phyloP scores from a whole-genome alignment of 2,329 filamentous ascomycete genomes.

The Aspergillus cejpii region DNA sequence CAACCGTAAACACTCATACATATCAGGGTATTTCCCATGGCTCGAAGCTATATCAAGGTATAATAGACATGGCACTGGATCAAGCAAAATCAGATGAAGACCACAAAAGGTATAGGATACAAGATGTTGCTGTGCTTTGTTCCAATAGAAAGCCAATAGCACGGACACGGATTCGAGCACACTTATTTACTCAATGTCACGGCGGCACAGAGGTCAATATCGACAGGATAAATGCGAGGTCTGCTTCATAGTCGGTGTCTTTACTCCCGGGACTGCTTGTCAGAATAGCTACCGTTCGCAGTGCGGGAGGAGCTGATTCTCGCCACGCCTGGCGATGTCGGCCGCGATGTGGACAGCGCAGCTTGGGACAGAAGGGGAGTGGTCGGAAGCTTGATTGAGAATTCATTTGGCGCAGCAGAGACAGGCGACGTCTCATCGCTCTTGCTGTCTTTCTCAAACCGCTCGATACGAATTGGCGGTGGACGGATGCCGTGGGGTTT shows the following conservation, averaged over 20 bases:
- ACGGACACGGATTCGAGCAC: conserved; percentile 8
- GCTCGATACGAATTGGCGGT: conserved; percentile 53
- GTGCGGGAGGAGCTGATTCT: conserved; percentile 37
- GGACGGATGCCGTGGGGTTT: conserved; percentile 49
- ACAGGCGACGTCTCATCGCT: conserved; percentile 35
- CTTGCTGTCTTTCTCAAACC: conserved; percentile 67
- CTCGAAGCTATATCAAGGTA: background rate
- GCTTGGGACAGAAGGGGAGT: conserved; percentile 45
- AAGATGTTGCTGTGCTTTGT: background rate
- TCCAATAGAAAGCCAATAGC: conserved; percentile 3
- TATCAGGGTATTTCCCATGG: background rate
- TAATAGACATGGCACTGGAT: background rate
- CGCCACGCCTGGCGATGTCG: conserved; percentile 45
- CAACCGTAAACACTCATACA: background rate
- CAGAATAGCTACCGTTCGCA: conserved; percentile 34
- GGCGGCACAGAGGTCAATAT: conserved; percentile 8
- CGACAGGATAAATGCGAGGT: conserved; percentile 10
- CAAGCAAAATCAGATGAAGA: background rate
- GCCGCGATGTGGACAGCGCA: conserved; percentile 49
- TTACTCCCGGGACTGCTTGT: conserved; percentile 26
- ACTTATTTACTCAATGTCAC: conserved; percentile 14
- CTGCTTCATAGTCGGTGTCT: conserved; percentile 18
- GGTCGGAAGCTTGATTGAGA: conserved; percentile 42
- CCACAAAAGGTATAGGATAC: background rate
- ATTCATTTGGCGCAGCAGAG: conserved; percentile 37